Conservation (phyloP, 306 rosid genomes). For the Cicer pinnatifidum region DNA sequence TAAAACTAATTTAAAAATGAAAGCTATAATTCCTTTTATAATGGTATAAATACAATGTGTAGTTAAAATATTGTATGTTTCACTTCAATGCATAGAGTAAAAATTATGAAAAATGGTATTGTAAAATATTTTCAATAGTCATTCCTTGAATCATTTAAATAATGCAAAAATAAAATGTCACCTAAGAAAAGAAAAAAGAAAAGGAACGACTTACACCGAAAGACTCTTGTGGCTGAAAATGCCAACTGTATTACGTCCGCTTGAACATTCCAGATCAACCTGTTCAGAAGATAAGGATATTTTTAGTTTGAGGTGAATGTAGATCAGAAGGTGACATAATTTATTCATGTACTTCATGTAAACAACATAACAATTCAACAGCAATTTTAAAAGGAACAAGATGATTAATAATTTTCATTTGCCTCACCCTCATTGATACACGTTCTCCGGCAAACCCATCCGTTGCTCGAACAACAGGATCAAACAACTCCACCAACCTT, state of each 20-base stretch:
- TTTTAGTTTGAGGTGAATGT: background rate
- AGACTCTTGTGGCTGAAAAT: conserved; percentile 80
- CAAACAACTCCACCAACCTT: conserved; percentile 73
- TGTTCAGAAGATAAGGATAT: conserved; percentile 40
- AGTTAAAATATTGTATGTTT: conserved; percentile 12
- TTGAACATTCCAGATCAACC: conserved; percentile 90
- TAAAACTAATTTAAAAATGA: conserved; percentile 6
- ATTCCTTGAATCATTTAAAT: background rate
- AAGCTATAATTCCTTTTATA: background rate
- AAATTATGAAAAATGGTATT: background rate
- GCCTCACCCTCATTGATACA: conserved; percentile 88
- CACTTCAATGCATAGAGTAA: background rate
- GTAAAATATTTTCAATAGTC: conserved; percentile 26
- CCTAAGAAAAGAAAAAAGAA: background rate
- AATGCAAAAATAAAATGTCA: conserved; percentile 45
- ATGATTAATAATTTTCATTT: background rate
- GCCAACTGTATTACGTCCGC: conserved; percentile 74
- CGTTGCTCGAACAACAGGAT: conserved; percentile 80
- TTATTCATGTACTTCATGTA: conserved; percentile 6
- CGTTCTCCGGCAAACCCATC: conserved; percentile 90
- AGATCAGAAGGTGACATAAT: conserved; percentile 6
- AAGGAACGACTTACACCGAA: conserved; percentile 60
- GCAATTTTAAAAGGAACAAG: background rate
- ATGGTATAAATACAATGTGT: conserved; percentile 2
- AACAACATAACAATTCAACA: conserved; percentile 5